Percentiles rank a stretch among this genome's conserved stretches.
phyloP scores from a whole-genome alignment of 139 green algal species.

The Zygnema cylindricum region DNA sequence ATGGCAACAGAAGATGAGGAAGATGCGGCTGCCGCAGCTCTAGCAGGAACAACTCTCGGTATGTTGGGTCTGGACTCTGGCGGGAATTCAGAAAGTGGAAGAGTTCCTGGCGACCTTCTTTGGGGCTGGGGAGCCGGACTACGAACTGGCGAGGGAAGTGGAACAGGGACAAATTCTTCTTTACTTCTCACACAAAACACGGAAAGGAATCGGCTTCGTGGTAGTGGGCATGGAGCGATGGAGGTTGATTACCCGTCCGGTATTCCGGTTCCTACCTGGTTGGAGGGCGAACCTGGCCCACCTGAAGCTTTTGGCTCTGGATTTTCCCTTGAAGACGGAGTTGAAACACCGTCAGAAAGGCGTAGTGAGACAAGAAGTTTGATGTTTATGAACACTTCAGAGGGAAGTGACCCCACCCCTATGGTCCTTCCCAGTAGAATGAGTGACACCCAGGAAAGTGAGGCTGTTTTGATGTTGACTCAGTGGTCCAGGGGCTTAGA shows the following conservation, averaged over 20 bases:
- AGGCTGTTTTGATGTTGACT: not conserved
- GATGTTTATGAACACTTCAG: too few relatives aligned
- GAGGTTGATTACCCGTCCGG: too few relatives aligned
- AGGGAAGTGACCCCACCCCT: too few relatives aligned
- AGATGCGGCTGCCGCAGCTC: not conserved
- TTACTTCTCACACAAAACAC: not conserved
- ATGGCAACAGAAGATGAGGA: constrained; percentile 1
- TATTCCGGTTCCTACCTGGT: too few relatives aligned
- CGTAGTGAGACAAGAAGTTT: too few relatives aligned
- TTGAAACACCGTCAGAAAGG: too few relatives aligned
- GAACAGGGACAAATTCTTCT: not conserved
- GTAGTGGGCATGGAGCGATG: not conserved
- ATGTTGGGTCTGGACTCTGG: not conserved
- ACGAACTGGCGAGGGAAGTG: constrained; percentile 34
- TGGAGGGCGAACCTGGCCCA: too few relatives aligned
- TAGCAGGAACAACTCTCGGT: not conserved
- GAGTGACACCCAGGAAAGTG: not conserved
- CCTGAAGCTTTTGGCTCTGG: too few relatives aligned
- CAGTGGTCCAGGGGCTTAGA: not conserved
- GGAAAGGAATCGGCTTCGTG: not conserved
- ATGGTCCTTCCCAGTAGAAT: not conserved
- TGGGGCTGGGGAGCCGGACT: constrained; percentile 3
- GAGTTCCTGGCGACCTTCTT: not conserved
- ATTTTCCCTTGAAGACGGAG: too few relatives aligned
- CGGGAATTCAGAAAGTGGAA: not conserved